Percentiles rank a stretch among this genome's conserved stretches.
These are phyloP conservation scores for Fagopyrum esculentum DNA, from an alignment of 148 eudicot genomes.

Conservation along the genomic window DNA sequence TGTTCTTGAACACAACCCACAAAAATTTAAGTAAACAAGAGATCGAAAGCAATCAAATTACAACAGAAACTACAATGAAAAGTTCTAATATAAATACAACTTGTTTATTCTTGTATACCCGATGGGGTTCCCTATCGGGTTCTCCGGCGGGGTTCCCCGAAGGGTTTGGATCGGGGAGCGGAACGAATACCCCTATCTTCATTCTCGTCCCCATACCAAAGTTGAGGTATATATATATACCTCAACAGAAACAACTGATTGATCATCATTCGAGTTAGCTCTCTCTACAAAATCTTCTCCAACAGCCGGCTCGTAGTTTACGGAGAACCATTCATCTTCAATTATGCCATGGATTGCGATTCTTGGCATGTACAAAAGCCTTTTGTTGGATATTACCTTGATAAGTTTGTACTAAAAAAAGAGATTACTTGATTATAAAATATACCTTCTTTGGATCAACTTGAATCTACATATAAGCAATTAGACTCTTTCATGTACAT, in stretches of 20 bases:
- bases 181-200: too few relatives aligned
- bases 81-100: too few relatives aligned
- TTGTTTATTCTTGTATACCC: too few relatives aligned
- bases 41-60: too few relatives aligned
- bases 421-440: background rate
- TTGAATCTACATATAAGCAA: slow-evolving; percentile 8
- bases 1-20: too few relatives aligned
- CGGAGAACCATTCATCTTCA: slow-evolving; percentile 44
- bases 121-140: too few relatives aligned
- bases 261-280: slow-evolving; percentile 20
- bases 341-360: slow-evolving; percentile 35
- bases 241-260: slow-evolving; percentile 23
- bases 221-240: slow-evolving; percentile 13
- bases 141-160: too few relatives aligned
- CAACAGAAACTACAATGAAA: too few relatives aligned
- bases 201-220: too few relatives aligned
- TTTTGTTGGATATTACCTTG: background rate
- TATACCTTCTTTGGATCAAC: slow-evolving; percentile 27
- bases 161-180: too few relatives aligned
- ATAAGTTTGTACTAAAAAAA: background rate
- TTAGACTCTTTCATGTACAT: too few relatives aligned
- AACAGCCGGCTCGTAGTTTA: slow-evolving; percentile 30
- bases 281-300: slow-evolving; percentile 20
- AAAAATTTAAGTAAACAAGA: too few relatives aligned
- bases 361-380: slow-evolving; percentile 24